A percentile compares a stretch with the other conserved stretches of the same genome.
Conservation (phyloP, 2,329 filamentous ascomycete genomes). For the Aspergillus hortae region DNA sequence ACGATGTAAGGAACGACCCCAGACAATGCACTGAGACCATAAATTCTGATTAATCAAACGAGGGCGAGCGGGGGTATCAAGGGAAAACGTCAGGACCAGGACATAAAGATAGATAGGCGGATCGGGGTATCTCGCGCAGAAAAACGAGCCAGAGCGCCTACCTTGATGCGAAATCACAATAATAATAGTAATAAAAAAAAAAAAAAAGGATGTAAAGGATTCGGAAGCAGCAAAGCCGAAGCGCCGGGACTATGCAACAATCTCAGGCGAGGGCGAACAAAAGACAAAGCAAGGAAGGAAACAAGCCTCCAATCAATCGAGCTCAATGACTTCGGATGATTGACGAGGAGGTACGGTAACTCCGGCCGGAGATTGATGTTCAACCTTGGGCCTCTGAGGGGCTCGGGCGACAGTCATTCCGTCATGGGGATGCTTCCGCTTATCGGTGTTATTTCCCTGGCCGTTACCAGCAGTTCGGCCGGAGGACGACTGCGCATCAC, state of each 20-base stretch:
- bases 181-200: too few relatives aligned
- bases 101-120: background rate
- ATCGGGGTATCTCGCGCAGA: constrained; percentile 10
- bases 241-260: background rate
- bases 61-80: too few relatives aligned
- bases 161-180: background rate
- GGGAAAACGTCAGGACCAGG: background rate
- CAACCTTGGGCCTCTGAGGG: constrained; percentile 13
- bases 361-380: constrained; percentile 1
- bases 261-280: background rate
- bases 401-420: constrained; percentile 1
- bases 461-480: background rate
- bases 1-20: background rate
- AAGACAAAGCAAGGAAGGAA: background rate
- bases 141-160: constrained; percentile 6
- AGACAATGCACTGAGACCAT: too few relatives aligned
- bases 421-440: constrained; percentile 15
- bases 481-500: constrained; percentile 13
- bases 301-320: constrained; percentile 5
- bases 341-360: background rate
- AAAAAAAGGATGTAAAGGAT: background rate
- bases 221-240: background rate
- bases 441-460: constrained; percentile 1
- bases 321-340: constrained; percentile 21
- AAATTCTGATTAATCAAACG: too few relatives aligned